A percentile compares a stretch with the other conserved stretches of the same genome.
Evolutionary conservation across 2,329 filamentous ascomycete species (phyloP).

Genomic region (Colletotrichum neosansevieriae): DNA sequence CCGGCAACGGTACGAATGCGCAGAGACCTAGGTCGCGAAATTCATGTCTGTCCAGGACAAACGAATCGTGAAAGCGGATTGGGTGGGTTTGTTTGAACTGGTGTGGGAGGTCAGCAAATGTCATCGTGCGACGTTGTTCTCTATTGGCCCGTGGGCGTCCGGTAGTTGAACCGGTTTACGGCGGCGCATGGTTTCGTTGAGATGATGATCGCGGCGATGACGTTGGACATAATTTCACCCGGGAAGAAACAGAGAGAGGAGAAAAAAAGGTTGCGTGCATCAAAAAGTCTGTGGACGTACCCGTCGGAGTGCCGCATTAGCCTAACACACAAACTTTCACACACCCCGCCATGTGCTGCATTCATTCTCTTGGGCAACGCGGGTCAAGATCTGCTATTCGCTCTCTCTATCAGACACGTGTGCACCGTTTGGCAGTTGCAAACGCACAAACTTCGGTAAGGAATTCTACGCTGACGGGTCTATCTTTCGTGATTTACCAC

Average conservation of each 20-base stretch:
- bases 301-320: background rate
- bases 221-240: slow-evolving; percentile 6
- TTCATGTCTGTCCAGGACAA: background rate
- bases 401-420: background rate
- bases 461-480: too few relatives aligned
- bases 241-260: background rate
- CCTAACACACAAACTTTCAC: background rate
- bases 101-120: too few relatives aligned
- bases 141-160: slow-evolving; percentile 4
- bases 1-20: background rate
- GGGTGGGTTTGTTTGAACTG: background rate
- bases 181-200: background rate
- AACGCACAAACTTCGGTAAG: background rate
- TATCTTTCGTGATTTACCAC: too few relatives aligned
- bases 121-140: background rate
- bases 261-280: background rate
- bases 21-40: background rate
- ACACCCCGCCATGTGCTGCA: slow-evolving; percentile 15
- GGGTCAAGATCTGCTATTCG: slow-evolving; percentile 13
- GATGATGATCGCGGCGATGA: background rate
- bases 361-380: background rate
- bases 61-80: background rate
- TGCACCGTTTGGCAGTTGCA: slow-evolving; percentile 1
- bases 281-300: background rate
- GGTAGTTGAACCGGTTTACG: background rate